These are phyloP conservation scores for Penicillium verhagenii DNA, from an alignment of 495 filamentous ascomycete genomes.

Conservation along the genomic window DNA sequence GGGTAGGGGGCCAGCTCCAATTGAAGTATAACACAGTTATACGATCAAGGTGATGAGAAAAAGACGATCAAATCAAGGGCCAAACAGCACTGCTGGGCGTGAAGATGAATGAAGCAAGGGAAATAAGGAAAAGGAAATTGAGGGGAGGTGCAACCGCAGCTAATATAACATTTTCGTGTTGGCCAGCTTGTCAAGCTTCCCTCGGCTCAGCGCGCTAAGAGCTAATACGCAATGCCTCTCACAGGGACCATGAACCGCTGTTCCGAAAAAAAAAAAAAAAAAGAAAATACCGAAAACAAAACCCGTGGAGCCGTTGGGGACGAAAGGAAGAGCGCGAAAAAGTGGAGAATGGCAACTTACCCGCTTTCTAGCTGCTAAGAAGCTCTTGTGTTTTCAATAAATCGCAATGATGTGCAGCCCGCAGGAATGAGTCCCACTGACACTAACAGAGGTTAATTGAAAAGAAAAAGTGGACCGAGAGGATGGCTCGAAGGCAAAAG, in stretches of 20 bases:
- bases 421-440: slow-evolving; percentile 16
- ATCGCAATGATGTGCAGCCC: slow-evolving; percentile 28
- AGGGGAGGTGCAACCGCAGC: slow-evolving; percentile 11
- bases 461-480: background rate
- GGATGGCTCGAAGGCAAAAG: too few species aligned
- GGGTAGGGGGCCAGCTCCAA: too few species aligned
- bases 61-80: slow-evolving; percentile 23
- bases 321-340: slow-evolving; percentile 9
- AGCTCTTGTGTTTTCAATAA: slow-evolving; percentile 13
- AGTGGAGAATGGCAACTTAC: slow-evolving; percentile 19
- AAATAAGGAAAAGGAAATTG: background rate
- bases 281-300: background rate
- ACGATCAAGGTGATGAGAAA: too few species aligned
- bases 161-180: slow-evolving; percentile 19
- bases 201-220: background rate
- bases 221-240: background rate
- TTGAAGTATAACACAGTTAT: slow-evolving; percentile 30
- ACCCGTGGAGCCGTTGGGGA: background rate
- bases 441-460: slow-evolving; percentile 20
- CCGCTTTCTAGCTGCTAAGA: slow-evolving; percentile 1
- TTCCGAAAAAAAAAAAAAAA: slow-evolving; percentile 9
- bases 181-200: background rate
- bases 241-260: slow-evolving; percentile 7
- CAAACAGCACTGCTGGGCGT: slow-evolving; percentile 35
- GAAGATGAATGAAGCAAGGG: slow-evolving; percentile 21